Evolutionary conservation across 306 rosid species (phyloP), one percentile per base, ranked within the genome.

Genomic region (Ammopiptanthus mongolicus): DNA sequence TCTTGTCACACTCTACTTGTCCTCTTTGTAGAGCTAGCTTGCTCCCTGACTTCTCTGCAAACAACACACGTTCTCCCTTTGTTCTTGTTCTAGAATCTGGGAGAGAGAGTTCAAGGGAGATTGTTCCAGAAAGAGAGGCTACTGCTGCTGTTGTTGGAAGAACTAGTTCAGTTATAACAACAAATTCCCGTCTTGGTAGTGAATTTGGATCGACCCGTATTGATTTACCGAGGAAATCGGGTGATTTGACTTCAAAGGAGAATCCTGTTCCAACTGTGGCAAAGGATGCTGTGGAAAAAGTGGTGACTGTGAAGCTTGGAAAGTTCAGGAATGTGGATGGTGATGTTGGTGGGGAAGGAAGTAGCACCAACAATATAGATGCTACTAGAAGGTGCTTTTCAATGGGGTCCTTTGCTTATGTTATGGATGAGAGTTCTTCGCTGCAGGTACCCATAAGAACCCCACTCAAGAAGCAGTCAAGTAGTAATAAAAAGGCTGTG

Each of bases 61-160:
- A 60, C 80, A 66, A 57, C 15, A 59, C 14, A 48, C 59, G 81
- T 52, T 83, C 97, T 0, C 98, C 99, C 0, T 51, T 90, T 72
- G 96, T 96, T 69, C 84, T 89, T 77, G 93, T 96, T 69, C 92
- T 95, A 0, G 99, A 95, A 85, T 95, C 99, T 67, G 97, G 91
- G 58, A 86, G 93, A 69, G 97, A 90, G 21, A 90, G 80, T 74
- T 92, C 99, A 0, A 86, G 96, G 62, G 97, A 89, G 82, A 86
- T 87, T 31, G 64, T 80, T 42, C 76, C 87, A 4, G 90, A 88
- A 18, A 81, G 89, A 78, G 93, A 87, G 10, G 57, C 18, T 34
- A 8, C 17, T 62, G 50, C 42, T 34, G 50, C 17, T 66, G 73
- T 42, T n/a, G 21, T 70, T 22, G 91, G 81, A 42, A 88, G 97